Evolutionary conservation across 1,139 yeast species (phyloP), one percentile per base, ranked within the genome.

Genomic region (Diutina sp.): DNA sequence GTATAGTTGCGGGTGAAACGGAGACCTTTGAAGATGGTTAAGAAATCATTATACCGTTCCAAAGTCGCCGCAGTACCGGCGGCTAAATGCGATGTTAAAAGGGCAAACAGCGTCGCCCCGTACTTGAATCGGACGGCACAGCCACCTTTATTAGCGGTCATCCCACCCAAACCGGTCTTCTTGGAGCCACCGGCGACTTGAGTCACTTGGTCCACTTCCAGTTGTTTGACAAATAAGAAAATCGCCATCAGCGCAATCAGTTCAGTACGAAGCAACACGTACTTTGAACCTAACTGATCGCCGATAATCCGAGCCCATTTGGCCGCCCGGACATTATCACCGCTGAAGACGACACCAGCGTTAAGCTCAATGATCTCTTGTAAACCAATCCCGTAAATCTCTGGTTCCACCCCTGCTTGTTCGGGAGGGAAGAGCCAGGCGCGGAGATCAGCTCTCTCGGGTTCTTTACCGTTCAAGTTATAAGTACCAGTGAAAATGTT

Each of bases 91-190:
- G 95, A 87, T 56, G 90, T 90, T n/a, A 95, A 73, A 61, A 91
- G 80, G 59, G 95, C 90, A 61, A 95, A 78, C 32, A 84, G 81
- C 0, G 96, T 88, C 56, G 84, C 84, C 11, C 90, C 90, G 61
- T 87, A 80, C 58, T 84, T 78, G 68, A 93, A 83, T 60, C 97
- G 77, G 12, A 90, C 87, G 0, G 96, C 91, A 56, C 90, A 85
- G 1, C 93, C 97, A 41, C 99, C 99, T 69, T 93, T 93, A 66
- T 93, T 93, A 18, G 98, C 98, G 50, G 97, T 87, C 32, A 66
- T 81, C 16, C 98, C 98, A 21, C 96, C 96, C 56, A 93, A 74
- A 0, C 99, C 99, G 85, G 52, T 79, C 76, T 93, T 93, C 63
- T 90, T 93, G 44, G 83, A 79, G 25, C 88, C 77, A 46, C 96